A percentile compares a stretch with the other conserved stretches of the same genome.
Conservation (phyloP, 1,284 basidiomycete species). For the Fomes fomentarius region DNA sequence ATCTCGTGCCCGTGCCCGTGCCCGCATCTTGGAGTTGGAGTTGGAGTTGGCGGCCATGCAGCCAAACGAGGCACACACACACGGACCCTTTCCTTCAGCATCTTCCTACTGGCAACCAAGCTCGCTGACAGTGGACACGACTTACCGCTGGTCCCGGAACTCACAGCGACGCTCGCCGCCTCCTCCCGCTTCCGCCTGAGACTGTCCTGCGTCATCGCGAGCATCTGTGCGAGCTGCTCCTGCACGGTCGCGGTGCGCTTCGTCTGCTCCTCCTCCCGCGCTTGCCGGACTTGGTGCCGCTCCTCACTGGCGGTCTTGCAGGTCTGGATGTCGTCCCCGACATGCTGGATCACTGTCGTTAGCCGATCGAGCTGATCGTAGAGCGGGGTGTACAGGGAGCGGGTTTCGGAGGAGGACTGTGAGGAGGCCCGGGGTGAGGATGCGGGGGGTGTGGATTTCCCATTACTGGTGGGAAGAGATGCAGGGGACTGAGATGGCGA, state of each 20-base stretch:
- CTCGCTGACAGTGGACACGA: too few relatives aligned
- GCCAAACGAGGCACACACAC: background rate
- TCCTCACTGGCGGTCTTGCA: conserved; percentile 11
- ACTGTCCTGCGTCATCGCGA: conserved; percentile 16
- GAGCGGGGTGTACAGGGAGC: conserved; percentile 6
- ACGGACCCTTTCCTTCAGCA: background rate
- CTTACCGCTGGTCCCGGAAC: too few relatives aligned
- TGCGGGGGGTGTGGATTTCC: background rate
- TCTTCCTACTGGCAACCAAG: too few relatives aligned
- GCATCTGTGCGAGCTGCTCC: conserved; percentile 15
- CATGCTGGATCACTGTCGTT: conserved; percentile 16
- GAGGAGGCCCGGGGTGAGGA: background rate
- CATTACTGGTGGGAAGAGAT: too few relatives aligned
- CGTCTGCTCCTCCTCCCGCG: conserved; percentile 4
- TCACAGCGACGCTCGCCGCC: conserved; percentile 7
- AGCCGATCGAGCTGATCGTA: conserved; percentile 17
- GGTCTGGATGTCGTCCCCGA: conserved; percentile 9
- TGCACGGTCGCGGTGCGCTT: conserved; percentile 10
- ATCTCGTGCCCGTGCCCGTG: background rate
- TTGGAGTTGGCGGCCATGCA: background rate
- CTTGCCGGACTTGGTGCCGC: conserved; percentile 2
- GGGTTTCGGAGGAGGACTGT: background rate
- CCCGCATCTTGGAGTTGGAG: background rate
- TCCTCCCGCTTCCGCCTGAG: conserved; percentile 9
- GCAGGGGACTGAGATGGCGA: too few relatives aligned